Base-by-base conservation (phyloP, 2,329 filamentous ascomycete species). In the Xylaria sp. region DNA sequence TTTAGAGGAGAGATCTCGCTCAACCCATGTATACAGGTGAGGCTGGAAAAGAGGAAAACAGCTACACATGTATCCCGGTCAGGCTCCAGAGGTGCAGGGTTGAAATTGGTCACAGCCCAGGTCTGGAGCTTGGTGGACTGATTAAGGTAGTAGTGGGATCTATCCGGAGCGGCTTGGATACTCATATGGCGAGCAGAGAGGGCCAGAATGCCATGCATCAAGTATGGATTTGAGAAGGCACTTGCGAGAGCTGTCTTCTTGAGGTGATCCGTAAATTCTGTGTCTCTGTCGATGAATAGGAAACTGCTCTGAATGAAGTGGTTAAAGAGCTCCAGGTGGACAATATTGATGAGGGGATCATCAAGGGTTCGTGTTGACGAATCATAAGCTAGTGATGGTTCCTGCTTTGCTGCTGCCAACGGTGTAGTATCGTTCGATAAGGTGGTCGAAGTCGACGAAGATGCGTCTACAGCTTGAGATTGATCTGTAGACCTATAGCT, bases 91-190 rank as follows among this genome's bases (percentile, higher is more conserved):
- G 56, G 62, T 7, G 60, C 67, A 2, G 67, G 61, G 18, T 70
- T 57, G 28, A 71, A 71, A 43, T 67, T 59, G 20, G 67, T 48
- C 20, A 71, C 49, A 4, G 69, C 69, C 67, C 69, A 69, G 20
- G 70, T 64, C 20, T 71, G 70, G 23, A 71, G 67, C 49, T 60
- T 25, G 10, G 64, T 66, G 36, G 67, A 57, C 41, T 68, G 67
- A 18, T 67, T 33, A 10, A 70, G 55, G 43, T 67, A 70, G 43
- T 43, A 48, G 31, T 49, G 46, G 9, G 67, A 48, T 60, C 39
- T 51, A 49, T 66, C 70, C 0, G 61, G 51, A 0, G 41, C n/a
- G 18, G 39, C 58, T 36, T 57, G 43, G 1, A 62, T 67, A 49
- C 67, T 67, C 5, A 67, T 23, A 25, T 70, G 67, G 20, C 64